Evolutionary conservation across 352 stramenopile genomes (phyloP).

Genomic region (Phytopythium montanum): DNA sequence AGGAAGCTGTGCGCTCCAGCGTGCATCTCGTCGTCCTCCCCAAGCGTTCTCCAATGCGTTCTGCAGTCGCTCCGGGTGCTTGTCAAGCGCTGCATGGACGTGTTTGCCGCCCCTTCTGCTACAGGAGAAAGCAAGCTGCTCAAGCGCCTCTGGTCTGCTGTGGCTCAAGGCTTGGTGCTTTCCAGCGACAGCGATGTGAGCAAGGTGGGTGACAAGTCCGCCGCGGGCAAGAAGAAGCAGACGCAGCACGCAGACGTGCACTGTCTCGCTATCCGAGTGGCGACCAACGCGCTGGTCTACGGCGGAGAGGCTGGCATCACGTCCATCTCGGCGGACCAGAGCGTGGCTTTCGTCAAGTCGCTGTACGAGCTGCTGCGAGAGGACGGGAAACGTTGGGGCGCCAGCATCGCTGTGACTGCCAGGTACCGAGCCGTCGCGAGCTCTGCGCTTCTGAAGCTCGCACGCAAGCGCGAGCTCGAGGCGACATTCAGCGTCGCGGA

Average conservation of each 20-base stretch:
- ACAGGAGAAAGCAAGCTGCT: neutral
- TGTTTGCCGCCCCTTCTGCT: slow-evolving; percentile 19
- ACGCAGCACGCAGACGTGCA: slow-evolving; percentile 41
- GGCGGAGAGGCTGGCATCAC: slow-evolving; percentile 17
- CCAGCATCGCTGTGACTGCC: slow-evolving; percentile 28
- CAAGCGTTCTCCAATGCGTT: slow-evolving; percentile 20
- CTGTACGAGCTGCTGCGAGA: slow-evolving; percentile 63
- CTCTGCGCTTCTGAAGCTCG: slow-evolving; percentile 58
- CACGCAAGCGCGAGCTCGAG: slow-evolving; percentile 55
- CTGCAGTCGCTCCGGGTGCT: slow-evolving; percentile 68
- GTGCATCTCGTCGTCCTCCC: slow-evolving; percentile 21
- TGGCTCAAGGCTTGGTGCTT: slow-evolving; percentile 46
- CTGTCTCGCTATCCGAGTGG: slow-evolving; percentile 55
- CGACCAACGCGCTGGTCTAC: slow-evolving; percentile 55
- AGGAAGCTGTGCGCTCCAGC: slow-evolving; percentile 53
- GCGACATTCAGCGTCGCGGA: slow-evolving; percentile 42
- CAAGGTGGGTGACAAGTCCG: slow-evolving; percentile 1
- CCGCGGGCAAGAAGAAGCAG: slow-evolving; percentile 18
- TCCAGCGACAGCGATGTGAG: slow-evolving; percentile 8
- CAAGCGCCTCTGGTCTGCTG: slow-evolving; percentile 30
- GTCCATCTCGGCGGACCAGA: slow-evolving; percentile 16
- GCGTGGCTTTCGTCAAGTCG: slow-evolving; percentile 36
- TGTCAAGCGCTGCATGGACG: slow-evolving; percentile 40
- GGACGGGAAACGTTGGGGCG: slow-evolving; percentile 44
- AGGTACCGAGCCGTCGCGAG: slow-evolving; percentile 51